These are phyloP conservation scores for Amaranthus hypochondriacus DNA, from an alignment of 148 eudicot genomes.

Conservation along the genomic window DNA sequence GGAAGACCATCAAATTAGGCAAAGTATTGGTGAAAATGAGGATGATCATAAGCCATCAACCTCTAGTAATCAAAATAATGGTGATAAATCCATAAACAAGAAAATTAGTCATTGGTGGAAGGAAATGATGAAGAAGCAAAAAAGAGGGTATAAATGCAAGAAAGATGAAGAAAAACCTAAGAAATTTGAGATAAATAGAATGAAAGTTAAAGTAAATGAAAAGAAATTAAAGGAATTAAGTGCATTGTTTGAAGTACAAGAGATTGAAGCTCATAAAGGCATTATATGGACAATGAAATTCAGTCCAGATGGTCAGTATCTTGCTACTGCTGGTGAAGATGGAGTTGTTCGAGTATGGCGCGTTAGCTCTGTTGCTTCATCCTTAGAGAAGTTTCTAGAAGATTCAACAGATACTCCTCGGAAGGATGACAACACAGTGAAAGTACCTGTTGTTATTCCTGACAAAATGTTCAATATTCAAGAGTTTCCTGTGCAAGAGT, in stretches of 20 bases:
- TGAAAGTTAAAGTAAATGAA: too few relatives aligned
- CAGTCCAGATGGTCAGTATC: conserved; percentile 76
- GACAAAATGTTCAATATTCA: conserved; percentile 54
- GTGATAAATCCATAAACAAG: too few relatives aligned
- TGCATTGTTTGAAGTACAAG: conserved; percentile 54
- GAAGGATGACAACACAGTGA: conserved; percentile 7
- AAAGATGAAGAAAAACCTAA: too few relatives aligned
- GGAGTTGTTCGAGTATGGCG: conserved; percentile 76
- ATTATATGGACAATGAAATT: conserved; percentile 73
- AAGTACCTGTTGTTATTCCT: conserved; percentile 46
- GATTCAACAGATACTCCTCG: background rate
- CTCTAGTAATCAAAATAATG: too few relatives aligned
- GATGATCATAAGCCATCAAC: too few relatives aligned
- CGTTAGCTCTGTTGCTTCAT: conserved; percentile 31
- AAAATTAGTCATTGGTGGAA: too few relatives aligned
- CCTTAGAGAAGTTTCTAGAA: conserved; percentile 9
- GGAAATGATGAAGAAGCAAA: too few relatives aligned
- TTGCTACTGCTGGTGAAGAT: conserved; percentile 85
- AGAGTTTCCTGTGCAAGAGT: conserved; percentile 58
- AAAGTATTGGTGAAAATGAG: too few relatives aligned
- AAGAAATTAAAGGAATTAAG: conserved; percentile 14
- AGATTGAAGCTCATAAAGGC: conserved; percentile 65
- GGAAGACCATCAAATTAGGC: conserved; percentile 20
- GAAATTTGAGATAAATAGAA: too few relatives aligned
- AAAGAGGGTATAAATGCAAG: too few relatives aligned